Conservation (phyloP, 1,284 basidiomycete species). For the Sanghuangporus baumii region DNA sequence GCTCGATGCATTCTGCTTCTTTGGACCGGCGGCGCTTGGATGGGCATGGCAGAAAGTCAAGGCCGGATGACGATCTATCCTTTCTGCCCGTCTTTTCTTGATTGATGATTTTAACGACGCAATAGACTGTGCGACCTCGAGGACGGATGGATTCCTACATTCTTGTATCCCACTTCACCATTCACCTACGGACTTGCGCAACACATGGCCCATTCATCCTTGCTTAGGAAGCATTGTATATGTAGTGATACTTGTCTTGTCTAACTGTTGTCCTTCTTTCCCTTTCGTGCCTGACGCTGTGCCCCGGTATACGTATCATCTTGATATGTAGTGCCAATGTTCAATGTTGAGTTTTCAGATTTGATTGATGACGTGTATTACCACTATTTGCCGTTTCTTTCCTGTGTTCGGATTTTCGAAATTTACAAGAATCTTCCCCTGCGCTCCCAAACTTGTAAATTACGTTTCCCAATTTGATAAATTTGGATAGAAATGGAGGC, state of each 20-base stretch:
- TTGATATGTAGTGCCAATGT: background rate
- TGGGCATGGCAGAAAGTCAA: slow-evolving; percentile 38
- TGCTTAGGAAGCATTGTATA: too few relatives aligned
- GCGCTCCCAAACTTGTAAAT: too few relatives aligned
- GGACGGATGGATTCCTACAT: background rate
- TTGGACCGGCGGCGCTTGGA: slow-evolving; percentile 50
- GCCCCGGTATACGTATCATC: background rate
- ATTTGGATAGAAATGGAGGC: too few relatives aligned
- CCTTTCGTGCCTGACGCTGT: background rate
- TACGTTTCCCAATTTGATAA: too few relatives aligned
- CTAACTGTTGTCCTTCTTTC: background rate
- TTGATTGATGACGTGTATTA: too few relatives aligned
- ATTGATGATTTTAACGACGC: background rate
- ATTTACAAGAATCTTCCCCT: too few relatives aligned
- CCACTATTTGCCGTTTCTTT: too few relatives aligned
- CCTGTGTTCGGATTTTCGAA: too few relatives aligned
- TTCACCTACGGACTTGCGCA: background rate
- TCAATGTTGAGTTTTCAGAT: background rate
- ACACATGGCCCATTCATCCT: background rate
- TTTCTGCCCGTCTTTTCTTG: background rate
- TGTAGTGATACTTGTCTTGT: background rate
- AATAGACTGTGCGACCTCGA: background rate
- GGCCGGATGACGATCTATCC: background rate
- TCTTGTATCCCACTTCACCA: background rate
- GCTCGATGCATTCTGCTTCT: slow-evolving; percentile 64